Evolutionary conservation across 495 filamentous ascomycete species (phyloP), one percentile per base, ranked within the genome.

Genomic region (Aspergillus conjunctus): DNA sequence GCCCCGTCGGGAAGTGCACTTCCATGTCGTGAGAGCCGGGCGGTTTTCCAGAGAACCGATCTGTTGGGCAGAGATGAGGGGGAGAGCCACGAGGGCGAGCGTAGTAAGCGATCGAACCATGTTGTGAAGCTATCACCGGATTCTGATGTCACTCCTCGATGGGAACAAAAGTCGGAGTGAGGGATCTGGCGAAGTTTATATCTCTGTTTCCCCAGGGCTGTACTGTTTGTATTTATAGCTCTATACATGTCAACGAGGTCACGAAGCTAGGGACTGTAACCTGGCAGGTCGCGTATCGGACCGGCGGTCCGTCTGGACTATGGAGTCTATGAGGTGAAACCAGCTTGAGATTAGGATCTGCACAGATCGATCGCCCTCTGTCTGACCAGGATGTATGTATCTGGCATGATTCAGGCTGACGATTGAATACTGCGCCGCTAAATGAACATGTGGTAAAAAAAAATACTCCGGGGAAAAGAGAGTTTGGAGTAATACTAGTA

Each of bases 21-120:
- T 75, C 66, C 67, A 76, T 21, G 77, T 79, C 26, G 65, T 59
- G 1, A 80, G 67, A 9, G 66, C 56, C 18, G 75, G 75, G 49
- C 73, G 67, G 15, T 68, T 50, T 51, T 78, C 76, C 1, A 69
- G 69, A 31, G 66, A 67, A 18, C 68, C 71, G 30, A 68, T 65
- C 37, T 68, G 63, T 37, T 73, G 71, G 0, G 65, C 63, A 11
- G 60, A 20, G 14, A 60, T 63, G 10, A 73, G 51, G 3, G 61
- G 67, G 17, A 68, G n/a, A 9, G 66, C 37, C 21, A 54, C 53
- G 39, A 59, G 60, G n/a, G 52, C 30, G 34, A 59, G 37, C 22
- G 46, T 21, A 20, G 50, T 15, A 18, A 62, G 21, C 26, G 49
- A 43, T 21, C 32, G 54, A 32, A 17, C 21, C 39, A 56, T 56